Conservation (phyloP, 805 yeast species). For the Barnettozyma wickerhamii region DNA sequence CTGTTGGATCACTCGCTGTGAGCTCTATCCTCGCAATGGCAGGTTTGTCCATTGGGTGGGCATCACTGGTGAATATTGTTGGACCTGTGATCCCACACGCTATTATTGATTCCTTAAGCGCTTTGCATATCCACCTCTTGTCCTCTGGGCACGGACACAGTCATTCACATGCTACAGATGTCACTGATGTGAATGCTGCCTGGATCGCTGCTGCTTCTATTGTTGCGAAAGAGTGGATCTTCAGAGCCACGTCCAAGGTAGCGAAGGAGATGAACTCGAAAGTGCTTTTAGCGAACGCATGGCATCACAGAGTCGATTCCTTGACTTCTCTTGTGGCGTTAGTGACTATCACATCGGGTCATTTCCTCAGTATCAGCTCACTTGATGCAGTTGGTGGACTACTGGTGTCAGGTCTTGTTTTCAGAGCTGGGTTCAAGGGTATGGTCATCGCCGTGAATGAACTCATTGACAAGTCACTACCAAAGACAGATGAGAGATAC, state of each 20-base stretch:
- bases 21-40: slow-evolving; percentile 80
- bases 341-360: slow-evolving; percentile 81
- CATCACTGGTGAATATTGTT: slow-evolving; percentile 62
- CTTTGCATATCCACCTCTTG: slow-evolving; percentile 43
- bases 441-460: slow-evolving; percentile 68
- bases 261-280: slow-evolving; percentile 79
- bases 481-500: slow-evolving; percentile 47
- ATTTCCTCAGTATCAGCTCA: slow-evolving; percentile 72
- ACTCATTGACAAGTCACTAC: slow-evolving; percentile 68
- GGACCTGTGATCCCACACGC: slow-evolving; percentile 66
- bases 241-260: slow-evolving; percentile 73
- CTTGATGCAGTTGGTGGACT: slow-evolving; percentile 92
- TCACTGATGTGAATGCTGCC: slow-evolving; percentile 84
- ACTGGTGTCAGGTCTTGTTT: slow-evolving; percentile 74
- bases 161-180: slow-evolving; percentile 31
- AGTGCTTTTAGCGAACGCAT: slow-evolving; percentile 92
- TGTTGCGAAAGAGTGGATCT: slow-evolving; percentile 82
- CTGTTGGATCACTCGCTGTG: slow-evolving; percentile 87
- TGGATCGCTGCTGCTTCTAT: slow-evolving; percentile 94
- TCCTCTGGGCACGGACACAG: slow-evolving; percentile 33
- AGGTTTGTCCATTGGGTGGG: slow-evolving; percentile 88
- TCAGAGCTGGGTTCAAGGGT: slow-evolving; percentile 81
- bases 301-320: slow-evolving; percentile 97
- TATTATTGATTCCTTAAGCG: slow-evolving; percentile 48
- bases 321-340: slow-evolving; percentile 89